Percentiles rank a stretch among this genome's conserved stretches.
These are phyloP conservation scores for Pseudocercospora fijiensis DNA, from an alignment of 2,329 filamentous ascomycete genomes.

Conservation along the genomic window DNA sequence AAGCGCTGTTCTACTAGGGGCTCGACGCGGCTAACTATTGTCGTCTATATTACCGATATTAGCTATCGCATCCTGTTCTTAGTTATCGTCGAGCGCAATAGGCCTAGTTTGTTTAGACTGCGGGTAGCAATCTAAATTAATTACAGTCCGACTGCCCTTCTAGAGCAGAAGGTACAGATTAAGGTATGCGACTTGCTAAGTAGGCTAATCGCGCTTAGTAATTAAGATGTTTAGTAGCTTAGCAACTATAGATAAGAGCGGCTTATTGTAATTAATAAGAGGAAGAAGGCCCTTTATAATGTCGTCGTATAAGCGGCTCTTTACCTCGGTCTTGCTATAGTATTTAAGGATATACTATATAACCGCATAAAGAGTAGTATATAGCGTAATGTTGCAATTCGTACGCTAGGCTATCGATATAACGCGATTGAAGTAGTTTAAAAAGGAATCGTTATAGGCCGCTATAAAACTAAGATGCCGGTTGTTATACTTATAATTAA, in stretches of 20 bases:
- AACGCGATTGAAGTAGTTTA: neutral
- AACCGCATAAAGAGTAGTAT: neutral
- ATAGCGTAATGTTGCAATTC: neutral
- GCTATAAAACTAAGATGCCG: too few species aligned
- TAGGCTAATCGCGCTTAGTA: neutral
- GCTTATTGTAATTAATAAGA: neutral
- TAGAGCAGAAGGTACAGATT: neutral
- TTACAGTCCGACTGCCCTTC: neutral
- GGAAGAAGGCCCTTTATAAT: neutral
- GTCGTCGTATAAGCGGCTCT: neutral
- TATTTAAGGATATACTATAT: neutral
- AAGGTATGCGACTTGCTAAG: too few species aligned
- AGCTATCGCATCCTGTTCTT: neutral
- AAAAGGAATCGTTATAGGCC: neutral
- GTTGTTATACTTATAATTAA: slow-evolving; percentile 3
- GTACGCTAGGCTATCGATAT: neutral
- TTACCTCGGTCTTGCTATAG: too few species aligned
- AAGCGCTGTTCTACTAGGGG: too few species aligned
- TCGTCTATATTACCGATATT: too few species aligned
- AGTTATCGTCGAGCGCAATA: neutral
- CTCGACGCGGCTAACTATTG: neutral
- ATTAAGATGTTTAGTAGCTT: neutral
- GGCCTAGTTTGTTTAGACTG: neutral
- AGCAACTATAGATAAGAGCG: too few species aligned
- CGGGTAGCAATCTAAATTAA: neutral